Evolutionary conservation across 139 green algal species (phyloP), one percentile per base, ranked within the genome.

Genomic region (Haematococcus sp.): DNA sequence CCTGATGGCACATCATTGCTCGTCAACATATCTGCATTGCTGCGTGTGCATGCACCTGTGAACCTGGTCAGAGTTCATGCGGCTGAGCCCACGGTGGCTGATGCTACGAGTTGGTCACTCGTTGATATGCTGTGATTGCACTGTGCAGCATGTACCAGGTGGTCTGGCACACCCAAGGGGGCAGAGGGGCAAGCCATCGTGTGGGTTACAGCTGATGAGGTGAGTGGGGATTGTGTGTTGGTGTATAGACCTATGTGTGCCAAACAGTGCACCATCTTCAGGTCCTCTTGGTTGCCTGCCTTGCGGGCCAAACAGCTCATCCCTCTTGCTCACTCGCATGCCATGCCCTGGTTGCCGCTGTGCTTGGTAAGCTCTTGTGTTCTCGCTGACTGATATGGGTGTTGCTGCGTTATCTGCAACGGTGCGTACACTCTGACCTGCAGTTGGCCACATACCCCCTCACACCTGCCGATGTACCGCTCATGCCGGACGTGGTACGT

Each of bases 181-280:
- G 73, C 66, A 5, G 83, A 84, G 43, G 79, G 79, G 7, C 79
- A 84, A 56, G n/a, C 54, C 35, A 51, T 84, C 9, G 70, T 58
- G 1, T 84, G 74, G 74, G 79, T 73, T 9, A 25, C 56, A 9
- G 44, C 35, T 19, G 43, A 44, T 9, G 56, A 84, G 51, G 33
- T 84, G 56, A 22, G 59, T 22, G 30, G 2, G 2, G 11, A 22
- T 40, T 65, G 58, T n/a, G 40, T 65, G 58, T 22, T 65, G 4
- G 2, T 33, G 23, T 34, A 40, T 11, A 65, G 7, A 34, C 25
- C 58, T 22, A 19, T 65, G 58, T 40, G 2, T 65, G 58, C 40
- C 40, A 49, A 19, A 11, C 40, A 49, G n/a, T n/a, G n/a, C n/a
- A n/a, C n/a, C n/a, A n/a, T n/a, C n/a, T n/a, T n/a, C n/a, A n/a